phyloP scores from a whole-genome alignment of 2,329 filamentous ascomycete genomes.

The Botryotinia convoluta region DNA sequence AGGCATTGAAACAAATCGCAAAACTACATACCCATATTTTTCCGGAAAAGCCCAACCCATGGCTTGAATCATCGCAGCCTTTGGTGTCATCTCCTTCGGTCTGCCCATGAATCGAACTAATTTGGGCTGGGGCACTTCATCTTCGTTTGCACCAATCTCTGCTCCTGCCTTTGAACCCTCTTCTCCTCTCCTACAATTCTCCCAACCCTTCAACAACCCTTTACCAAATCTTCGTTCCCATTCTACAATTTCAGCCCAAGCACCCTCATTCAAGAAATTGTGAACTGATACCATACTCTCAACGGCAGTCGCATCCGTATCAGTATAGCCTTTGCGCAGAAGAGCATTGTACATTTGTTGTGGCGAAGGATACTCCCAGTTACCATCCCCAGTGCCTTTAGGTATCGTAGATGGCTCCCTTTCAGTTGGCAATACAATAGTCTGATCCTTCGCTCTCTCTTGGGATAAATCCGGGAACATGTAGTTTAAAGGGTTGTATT shows the following conservation, averaged over 20 bases:
- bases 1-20: neutral
- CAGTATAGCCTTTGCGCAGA: conserved; percentile 90
- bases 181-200: conserved; percentile 71
- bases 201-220: conserved; percentile 71
- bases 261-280: conserved; percentile 97
- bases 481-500: conserved; percentile 81
- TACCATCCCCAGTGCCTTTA: conserved; percentile 72
- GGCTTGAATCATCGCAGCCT: conserved; percentile 79
- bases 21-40: conserved; percentile 65
- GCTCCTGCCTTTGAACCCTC: conserved; percentile 51
- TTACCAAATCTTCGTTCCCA: conserved; percentile 86
- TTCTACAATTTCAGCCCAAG: conserved; percentile 90
- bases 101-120: conserved; percentile 85
- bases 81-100: conserved; percentile 86
- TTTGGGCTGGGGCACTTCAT: conserved; percentile 60
- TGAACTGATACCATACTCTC: conserved; percentile 97
- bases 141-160: conserved; percentile 51
- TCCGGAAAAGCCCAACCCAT: conserved; percentile 76
- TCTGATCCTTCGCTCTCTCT: conserved; percentile 70
- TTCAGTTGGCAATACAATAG: conserved; percentile 69
- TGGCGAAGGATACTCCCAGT: conserved; percentile 97
- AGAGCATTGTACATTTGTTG: conserved; percentile 99
- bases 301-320: conserved; percentile 89
- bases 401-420: conserved; percentile 89
- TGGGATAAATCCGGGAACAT: conserved; percentile 91